Evolutionary conservation across 2,329 filamentous ascomycete species (phyloP), one percentile per base, ranked within the genome.

Genomic region (Curvularia eragrostidis): DNA sequence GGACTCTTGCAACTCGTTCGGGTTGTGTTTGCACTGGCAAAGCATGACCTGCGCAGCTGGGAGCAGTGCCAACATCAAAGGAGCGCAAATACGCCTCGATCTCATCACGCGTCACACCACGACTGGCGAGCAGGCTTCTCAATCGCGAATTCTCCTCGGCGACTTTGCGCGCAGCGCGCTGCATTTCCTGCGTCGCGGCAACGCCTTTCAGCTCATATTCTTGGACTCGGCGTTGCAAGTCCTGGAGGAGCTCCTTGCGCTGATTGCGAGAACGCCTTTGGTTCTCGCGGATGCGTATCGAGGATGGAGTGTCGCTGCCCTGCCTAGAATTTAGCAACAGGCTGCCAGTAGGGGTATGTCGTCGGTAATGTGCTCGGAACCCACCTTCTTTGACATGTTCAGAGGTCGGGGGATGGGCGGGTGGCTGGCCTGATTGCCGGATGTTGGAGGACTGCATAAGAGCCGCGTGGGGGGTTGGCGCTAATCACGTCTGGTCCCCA

Each of bases 241-340:
- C 85, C 59, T 86, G 79, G 48, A 91, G 77, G 68, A 91, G 90
- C 70, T 91, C 88, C 77, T 88, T 89, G 63, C 87, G 84, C 28
- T 89, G 83, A 28, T 87, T 87, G 38, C 90, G 86, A 12, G 87
- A 91, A 59, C 89, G 86, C 49, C 90, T 82, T 72, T 92, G 90
- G 69, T 92, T 93, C 65, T 92, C 88, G 60, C 89, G 84, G 63
- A 91, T 87, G 60, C 89, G 87, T 12, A 58, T 58, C 3, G 66
- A 59, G 21, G 57, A 56, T 26, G 62, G 55, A 6, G 58, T 59
- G 34, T 83, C 81, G 13, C 34, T 63, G n/a, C 57, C 53, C 62
- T 65, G 34, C 13, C 7, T 0, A 6, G 9, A 10, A 21, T 15
- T 55, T 52, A 55, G 53, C n/a, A 8, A 10, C 42, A 19, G 5